A percentile compares a stretch with the other conserved stretches of the same genome.
Evolutionary conservation across 176 grass and related monocot genomes (phyloP).

Genomic region (Rhynchospora breviuscula): DNA sequence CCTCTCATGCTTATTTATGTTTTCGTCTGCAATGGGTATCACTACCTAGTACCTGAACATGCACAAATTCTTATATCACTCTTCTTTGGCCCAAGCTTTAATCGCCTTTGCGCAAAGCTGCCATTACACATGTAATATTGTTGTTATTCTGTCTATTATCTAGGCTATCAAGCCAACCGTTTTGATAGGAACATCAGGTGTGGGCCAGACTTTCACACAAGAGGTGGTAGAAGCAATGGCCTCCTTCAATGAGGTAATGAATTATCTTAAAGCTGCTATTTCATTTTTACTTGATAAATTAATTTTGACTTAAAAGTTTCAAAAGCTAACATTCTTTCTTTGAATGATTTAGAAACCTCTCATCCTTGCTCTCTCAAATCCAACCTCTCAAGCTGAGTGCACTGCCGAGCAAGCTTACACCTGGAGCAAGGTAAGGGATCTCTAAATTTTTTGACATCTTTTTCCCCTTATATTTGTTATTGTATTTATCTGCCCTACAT

Average conservation of each 20-base stretch:
- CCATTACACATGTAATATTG: background rate
- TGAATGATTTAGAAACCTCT: conserved; percentile 48
- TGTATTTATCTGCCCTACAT: background rate
- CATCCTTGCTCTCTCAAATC: conserved; percentile 88
- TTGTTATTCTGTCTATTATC: background rate
- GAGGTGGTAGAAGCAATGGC: conserved; percentile 84
- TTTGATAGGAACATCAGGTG: conserved; percentile 89
- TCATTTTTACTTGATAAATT: conserved; percentile 1
- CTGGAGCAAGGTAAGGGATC: conserved; percentile 84
- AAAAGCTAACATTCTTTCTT: conserved; percentile 9
- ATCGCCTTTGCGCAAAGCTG: background rate
- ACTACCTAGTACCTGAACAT: background rate
- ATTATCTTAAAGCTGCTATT: conserved; percentile 1
- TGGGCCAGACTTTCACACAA: conserved; percentile 91
- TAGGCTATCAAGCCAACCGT: conserved; percentile 85
- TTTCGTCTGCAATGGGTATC: background rate
- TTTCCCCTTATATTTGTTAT: background rate
- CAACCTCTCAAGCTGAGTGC: conserved; percentile 77
- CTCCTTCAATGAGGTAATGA: conserved; percentile 68
- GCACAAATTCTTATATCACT: background rate
- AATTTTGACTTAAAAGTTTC: background rate
- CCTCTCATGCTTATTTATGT: background rate
- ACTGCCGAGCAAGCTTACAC: conserved; percentile 94
- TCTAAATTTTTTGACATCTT: background rate
- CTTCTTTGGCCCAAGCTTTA: background rate